Evolutionary conservation across 2,329 filamentous ascomycete species (phyloP).

Genomic region (Teratosphaeria nubilosa): DNA sequence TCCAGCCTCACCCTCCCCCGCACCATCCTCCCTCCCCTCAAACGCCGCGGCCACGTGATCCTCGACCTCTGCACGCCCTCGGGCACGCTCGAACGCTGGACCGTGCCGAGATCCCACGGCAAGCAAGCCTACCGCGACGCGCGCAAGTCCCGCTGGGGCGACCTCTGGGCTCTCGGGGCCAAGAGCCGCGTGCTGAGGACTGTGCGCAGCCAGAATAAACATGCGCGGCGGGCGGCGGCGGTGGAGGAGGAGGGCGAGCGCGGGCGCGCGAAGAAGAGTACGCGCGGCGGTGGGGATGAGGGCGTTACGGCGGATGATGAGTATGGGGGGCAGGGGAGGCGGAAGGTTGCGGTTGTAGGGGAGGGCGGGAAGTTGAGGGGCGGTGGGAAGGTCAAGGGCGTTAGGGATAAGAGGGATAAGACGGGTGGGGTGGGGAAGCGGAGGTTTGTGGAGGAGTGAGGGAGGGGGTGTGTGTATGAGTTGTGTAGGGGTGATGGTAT

Average conservation of each 20-base stretch:
- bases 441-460: conserved; percentile 2
- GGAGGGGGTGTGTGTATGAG: no score
- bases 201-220: conserved; percentile 32
- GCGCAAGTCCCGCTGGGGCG: conserved; percentile 81
- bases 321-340: conserved; percentile 18
- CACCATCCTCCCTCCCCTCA: conserved; percentile 68
- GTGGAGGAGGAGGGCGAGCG: not conserved
- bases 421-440: conserved; percentile 7
- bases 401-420: conserved; percentile 28
- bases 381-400: conserved; percentile 24
- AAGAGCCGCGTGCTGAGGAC: conserved; percentile 64
- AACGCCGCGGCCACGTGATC: conserved; percentile 77
- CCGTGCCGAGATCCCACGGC: conserved; percentile 70
- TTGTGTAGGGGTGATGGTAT: no score
- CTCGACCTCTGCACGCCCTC: conserved; percentile 83
- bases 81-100: conserved; percentile 86
- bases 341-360: conserved; percentile 10
- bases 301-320: conserved; percentile 13
- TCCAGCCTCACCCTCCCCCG: conserved; percentile 63
- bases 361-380: conserved; percentile 22
- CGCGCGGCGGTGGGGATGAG: not conserved
- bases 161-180: conserved; percentile 88
- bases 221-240: not conserved
- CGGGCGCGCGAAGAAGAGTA: not conserved
- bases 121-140: conserved; percentile 83